Base-by-base conservation (phyloP, 78 protist species). In the Dictyostelium discoideum region DNA sequence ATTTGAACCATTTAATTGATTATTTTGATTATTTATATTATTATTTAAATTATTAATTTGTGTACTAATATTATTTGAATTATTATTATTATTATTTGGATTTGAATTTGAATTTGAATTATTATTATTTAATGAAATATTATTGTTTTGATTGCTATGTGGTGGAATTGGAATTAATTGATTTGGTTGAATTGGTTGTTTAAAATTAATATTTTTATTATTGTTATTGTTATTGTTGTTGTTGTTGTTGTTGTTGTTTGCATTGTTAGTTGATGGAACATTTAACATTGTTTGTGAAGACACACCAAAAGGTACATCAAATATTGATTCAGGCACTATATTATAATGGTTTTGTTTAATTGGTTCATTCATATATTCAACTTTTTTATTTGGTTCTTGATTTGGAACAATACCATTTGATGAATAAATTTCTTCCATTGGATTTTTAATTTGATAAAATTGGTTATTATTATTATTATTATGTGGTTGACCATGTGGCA, bases 321-420 rank as follows among this genome's bases (percentile, higher is more conserved):
- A 80, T 26, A 82, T 72, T 32, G 95, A 72, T 46, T 82, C 95
- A 1, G 87, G 95, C 0, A 89, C 94, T 79, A 89, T 79, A 46
- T 77, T 80, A 69, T 39, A 60, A 8, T 54, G 44, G 16, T 90
- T 67, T 26, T 82, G 85, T 89, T 89, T 80, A 39, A 90, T 48
- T 18, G 40, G 79, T n/a, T 88, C 87, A 74, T 80, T 88, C 1
- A 65, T 29, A 24, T 60, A 87, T 40, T 87, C 93, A 3, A 77
- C 42, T 78, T 87, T 87, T 37, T 60, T 86, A 46, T 46, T 32
- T 80, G 48, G 85, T n/a, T 40, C 60, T 78, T 18, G 60, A 67
- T 67, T 85, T 16, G 89, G 32, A 2, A 50, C 50, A n/a, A 37
- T 85, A 20, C 89, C 80, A 69, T 44, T 85, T 5, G 39, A 65